These are phyloP conservation scores for Sequoia sempervirens DNA, from an alignment of 75 land plant genomes.

Conservation along the genomic window DNA sequence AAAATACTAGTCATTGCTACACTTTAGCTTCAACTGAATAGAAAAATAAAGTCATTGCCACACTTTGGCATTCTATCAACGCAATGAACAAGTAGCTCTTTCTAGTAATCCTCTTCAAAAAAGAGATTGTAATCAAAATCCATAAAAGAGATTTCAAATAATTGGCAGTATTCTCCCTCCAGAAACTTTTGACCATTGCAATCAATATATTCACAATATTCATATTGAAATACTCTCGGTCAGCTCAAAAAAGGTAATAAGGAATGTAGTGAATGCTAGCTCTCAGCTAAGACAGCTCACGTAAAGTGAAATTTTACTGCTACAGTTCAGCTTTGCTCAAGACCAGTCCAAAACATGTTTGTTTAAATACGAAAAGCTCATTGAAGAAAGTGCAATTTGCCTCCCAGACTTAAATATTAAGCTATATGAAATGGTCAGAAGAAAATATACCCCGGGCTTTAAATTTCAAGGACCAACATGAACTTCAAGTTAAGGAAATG, in stretches of 20 bases:
- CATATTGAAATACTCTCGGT: background rate
- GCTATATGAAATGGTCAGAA: background rate
- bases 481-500: background rate
- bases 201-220: background rate
- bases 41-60: background rate
- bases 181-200: background rate
- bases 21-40: background rate
- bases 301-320: background rate
- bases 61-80: background rate
- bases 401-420: background rate
- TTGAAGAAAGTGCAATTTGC: background rate
- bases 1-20: background rate
- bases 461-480: background rate
- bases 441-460: background rate
- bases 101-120: background rate
- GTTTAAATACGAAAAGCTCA: background rate
- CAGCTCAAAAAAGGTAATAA: background rate
- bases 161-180: background rate
- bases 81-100: background rate
- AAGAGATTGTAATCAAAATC: background rate
- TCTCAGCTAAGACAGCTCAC: background rate
- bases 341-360: background rate
- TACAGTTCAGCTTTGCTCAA: background rate
- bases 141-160: background rate
- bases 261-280: background rate